Evolutionary conservation across 441 rosid genomes (phyloP).

Genomic region (Metrosideros polymorpha): DNA sequence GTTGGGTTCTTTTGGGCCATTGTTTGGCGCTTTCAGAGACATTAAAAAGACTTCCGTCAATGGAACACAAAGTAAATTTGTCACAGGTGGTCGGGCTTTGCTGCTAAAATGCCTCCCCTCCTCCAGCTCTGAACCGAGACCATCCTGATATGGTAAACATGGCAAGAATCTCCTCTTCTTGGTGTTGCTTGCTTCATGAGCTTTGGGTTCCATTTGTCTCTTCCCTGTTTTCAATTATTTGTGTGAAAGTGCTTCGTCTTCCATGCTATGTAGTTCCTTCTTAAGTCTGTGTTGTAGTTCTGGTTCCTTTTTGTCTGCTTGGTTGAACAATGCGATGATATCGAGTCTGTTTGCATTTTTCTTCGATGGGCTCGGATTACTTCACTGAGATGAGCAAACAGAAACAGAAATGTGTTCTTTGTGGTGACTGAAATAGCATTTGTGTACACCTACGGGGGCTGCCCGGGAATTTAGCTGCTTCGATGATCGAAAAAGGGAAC

Average conservation of each 20-base stretch:
- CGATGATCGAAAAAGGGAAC: background rate
- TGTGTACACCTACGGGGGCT: background rate
- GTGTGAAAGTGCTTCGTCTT: background rate
- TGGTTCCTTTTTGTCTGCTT: background rate
- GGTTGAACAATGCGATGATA: background rate
- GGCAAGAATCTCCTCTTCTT: background rate
- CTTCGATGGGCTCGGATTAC: background rate
- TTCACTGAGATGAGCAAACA: background rate
- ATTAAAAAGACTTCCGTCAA: background rate
- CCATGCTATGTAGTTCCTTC: background rate
- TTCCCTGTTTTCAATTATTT: background rate
- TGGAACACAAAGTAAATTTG: background rate
- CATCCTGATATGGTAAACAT: background rate
- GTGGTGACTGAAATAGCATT: background rate
- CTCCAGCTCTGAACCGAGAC: background rate
- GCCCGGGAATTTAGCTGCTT: background rate
- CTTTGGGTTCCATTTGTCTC: background rate
- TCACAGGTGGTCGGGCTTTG: background rate
- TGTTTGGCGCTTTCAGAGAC: background rate
- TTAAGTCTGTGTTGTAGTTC: background rate
- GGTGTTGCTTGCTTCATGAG: background rate
- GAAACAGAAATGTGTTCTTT: background rate
- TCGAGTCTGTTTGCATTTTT: background rate
- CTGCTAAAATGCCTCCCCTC: background rate
- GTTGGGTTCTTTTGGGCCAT: too few relatives aligned